Conservation (phyloP, 129 eudicot species). For the Oenanthe sinensis region DNA sequence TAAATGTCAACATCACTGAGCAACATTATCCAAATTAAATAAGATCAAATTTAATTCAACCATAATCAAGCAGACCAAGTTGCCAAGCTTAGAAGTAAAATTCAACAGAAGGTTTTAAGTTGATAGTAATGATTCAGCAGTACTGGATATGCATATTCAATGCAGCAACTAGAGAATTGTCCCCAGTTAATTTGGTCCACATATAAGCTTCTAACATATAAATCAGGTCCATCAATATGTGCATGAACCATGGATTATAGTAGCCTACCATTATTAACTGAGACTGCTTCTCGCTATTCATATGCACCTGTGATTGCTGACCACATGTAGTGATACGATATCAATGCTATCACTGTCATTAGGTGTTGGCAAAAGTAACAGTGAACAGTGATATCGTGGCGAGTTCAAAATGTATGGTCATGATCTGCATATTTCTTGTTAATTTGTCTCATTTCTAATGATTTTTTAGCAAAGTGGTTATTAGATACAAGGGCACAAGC, state of each 20-base stretch:
- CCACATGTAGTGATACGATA: neutral
- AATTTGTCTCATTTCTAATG: neutral
- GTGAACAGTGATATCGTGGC: neutral
- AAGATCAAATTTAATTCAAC: neutral
- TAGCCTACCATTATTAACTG: neutral
- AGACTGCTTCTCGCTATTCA: neutral
- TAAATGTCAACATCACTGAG: neutral
- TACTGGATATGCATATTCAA: neutral
- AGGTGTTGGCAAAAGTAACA: neutral
- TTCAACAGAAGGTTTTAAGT: neutral
- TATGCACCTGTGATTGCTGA: neutral
- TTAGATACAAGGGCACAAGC: neutral
- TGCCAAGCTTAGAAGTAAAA: neutral
- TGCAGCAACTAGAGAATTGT: conserved; percentile 7
- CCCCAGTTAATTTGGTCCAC: conserved; percentile 6
- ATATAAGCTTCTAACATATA: neutral
- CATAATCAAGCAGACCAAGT: neutral
- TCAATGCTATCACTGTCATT: conserved; percentile 9
- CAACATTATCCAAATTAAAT: neutral
- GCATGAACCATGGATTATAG: neutral
- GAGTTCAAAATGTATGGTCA: neutral
- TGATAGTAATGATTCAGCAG: neutral
- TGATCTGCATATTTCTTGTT: neutral
- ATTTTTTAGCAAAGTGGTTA: neutral
- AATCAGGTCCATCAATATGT: neutral